phyloP scores from a whole-genome alignment of 2,329 filamentous ascomycete species.

The Didymella keratinophila region DNA sequence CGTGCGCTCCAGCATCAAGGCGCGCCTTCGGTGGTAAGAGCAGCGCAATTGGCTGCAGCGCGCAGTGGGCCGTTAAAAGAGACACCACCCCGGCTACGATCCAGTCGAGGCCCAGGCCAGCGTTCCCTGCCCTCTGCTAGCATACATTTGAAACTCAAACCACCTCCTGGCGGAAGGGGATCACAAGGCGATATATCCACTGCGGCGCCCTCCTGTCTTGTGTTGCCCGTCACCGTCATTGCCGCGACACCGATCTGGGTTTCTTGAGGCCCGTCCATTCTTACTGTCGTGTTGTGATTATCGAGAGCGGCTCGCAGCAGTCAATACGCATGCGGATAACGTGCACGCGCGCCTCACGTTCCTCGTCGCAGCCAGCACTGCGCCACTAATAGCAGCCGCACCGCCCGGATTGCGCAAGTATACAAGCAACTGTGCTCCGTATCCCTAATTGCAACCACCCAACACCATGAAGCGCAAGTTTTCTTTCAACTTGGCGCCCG shows the following conservation, averaged over 20 bases:
- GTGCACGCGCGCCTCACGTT: constrained; percentile 14
- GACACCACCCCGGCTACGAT: constrained; percentile 6
- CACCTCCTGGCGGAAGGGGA: constrained; percentile 23
- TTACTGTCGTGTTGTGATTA: constrained; percentile 3
- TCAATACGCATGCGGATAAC: constrained; percentile 16
- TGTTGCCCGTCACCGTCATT: constrained; percentile 14
- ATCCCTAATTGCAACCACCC: constrained; percentile 7
- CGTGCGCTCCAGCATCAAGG: not conserved
- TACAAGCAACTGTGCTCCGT: constrained; percentile 2
- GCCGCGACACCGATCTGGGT: constrained; percentile 6
- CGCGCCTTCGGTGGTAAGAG: not conserved
- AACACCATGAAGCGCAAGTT: constrained; percentile 54
- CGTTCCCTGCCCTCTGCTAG: constrained; percentile 12
- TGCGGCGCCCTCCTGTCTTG: constrained; percentile 18
- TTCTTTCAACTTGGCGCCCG: constrained; percentile 53
- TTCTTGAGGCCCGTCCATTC: constrained; percentile 4
- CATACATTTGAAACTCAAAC: constrained; percentile 22
- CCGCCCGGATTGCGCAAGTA: constrained; percentile 3
- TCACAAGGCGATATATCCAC: constrained; percentile 19
- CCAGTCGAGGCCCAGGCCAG: constrained; percentile 13
- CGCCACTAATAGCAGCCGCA: constrained; percentile 6
- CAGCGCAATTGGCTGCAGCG: constrained; percentile 8
- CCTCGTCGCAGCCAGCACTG: constrained; percentile 11
- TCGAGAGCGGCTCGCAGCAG: not conserved
- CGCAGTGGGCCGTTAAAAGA: constrained; percentile 5